Percentiles rank a stretch among this genome's conserved stretches.
phyloP scores from a whole-genome alignment of 352 stramenopile species.

The Pythium aphanidermatum region DNA sequence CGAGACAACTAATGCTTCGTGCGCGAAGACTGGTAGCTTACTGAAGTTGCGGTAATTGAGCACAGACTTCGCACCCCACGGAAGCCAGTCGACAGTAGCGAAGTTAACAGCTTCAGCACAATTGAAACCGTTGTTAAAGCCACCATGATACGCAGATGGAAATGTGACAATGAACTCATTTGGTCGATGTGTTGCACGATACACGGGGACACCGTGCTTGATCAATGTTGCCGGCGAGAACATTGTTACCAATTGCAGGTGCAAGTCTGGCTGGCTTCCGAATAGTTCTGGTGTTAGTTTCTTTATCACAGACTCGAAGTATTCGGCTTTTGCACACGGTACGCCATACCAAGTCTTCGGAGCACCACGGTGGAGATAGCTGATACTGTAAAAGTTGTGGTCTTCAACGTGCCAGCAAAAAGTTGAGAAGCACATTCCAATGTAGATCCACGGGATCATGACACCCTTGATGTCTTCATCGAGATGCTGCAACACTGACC shows the following conservation, averaged over 20 bases:
- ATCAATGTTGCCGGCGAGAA: slow-evolving; percentile 65
- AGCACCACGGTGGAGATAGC: slow-evolving; percentile 96
- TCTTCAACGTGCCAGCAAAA: slow-evolving; percentile 99
- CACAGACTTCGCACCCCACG: slow-evolving; percentile 69
- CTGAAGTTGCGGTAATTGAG: slow-evolving; percentile 67
- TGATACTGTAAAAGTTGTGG: slow-evolving; percentile 99
- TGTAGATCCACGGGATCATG: slow-evolving; percentile 99
- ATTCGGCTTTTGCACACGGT: slow-evolving; percentile 85
- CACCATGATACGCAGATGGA: slow-evolving; percentile 95
- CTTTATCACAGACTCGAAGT: slow-evolving; percentile 89
- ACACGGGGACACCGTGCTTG: slow-evolving; percentile 90
- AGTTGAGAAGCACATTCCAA: slow-evolving; percentile 98
- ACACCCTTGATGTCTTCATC: slow-evolving; percentile 97
- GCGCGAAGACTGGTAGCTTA: slow-evolving; percentile 83
- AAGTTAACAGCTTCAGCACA: slow-evolving; percentile 90
- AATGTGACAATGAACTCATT: slow-evolving; percentile 99
- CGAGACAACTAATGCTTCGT: slow-evolving; percentile 79
- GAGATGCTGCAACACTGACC: slow-evolving; percentile 94
- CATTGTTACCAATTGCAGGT: slow-evolving; percentile 90
- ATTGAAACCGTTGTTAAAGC: slow-evolving; percentile 97
- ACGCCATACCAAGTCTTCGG: slow-evolving; percentile 99
- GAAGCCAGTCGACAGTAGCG: slow-evolving; percentile 84
- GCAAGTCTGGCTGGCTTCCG: slow-evolving; percentile 92
- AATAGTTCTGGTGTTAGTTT: slow-evolving; percentile 94
- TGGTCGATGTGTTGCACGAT: slow-evolving; percentile 91